Conservation (phyloP, 345 rosid species). For the Heritiera littoralis region DNA sequence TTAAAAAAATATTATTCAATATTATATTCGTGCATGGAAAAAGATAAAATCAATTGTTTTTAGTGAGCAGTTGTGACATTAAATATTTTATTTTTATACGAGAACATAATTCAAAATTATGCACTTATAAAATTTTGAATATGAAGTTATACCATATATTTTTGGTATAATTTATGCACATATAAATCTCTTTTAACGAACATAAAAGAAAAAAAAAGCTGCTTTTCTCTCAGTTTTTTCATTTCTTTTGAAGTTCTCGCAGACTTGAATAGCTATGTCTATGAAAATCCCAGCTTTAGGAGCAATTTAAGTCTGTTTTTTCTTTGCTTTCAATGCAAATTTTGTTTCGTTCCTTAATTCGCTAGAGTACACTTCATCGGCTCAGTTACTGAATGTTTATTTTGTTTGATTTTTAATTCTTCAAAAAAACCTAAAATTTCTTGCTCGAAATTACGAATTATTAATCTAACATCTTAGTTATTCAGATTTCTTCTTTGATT, state of each 20-base stretch:
- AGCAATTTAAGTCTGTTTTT: constrained; percentile 14
- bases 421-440: not conserved
- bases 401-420: not conserved
- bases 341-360: not conserved
- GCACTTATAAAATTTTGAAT: too few species aligned
- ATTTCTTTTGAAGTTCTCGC: not conserved
- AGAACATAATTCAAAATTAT: too few species aligned
- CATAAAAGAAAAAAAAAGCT: not conserved
- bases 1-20: too few species aligned
- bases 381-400: not conserved
- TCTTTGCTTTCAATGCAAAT: not conserved
- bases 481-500: constrained; percentile 1
- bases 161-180: too few species aligned
- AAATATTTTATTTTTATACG: too few species aligned
- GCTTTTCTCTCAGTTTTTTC: not conserved
- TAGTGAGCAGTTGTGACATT: too few species aligned
- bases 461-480: not conserved
- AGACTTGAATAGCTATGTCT: constrained; percentile 14
- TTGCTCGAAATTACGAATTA: not conserved
- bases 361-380: not conserved
- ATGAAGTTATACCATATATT: too few species aligned
- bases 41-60: too few species aligned
- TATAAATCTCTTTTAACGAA: too few species aligned
- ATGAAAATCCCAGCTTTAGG: constrained; percentile 18
- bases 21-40: too few species aligned